Percentiles rank a stretch among this genome's conserved stretches.
These are phyloP conservation scores for Aquanectria penicillioides DNA, from an alignment of 2,329 filamentous ascomycete genomes.

Conservation along the genomic window DNA sequence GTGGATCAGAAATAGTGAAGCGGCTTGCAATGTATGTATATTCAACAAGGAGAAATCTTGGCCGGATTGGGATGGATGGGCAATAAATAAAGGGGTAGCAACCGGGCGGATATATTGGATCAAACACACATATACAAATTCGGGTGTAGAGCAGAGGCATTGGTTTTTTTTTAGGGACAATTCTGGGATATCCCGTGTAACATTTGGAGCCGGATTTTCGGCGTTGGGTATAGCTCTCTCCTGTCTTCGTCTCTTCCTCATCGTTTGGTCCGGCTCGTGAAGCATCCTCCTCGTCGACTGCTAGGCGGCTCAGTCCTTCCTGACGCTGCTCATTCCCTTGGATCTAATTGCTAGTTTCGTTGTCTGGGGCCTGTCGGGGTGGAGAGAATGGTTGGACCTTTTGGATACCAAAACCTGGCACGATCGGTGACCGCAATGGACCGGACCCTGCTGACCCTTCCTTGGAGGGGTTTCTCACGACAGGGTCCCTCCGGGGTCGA, in stretches of 20 bases:
- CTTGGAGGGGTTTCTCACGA: not conserved
- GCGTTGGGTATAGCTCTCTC: constrained; percentile 37
- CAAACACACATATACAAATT: constrained; percentile 26
- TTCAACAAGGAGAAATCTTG: constrained; percentile 5
- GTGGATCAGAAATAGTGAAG: constrained; percentile 41
- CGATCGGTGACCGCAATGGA: not conserved
- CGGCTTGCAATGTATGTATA: constrained; percentile 26
- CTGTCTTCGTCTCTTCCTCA: constrained; percentile 11
- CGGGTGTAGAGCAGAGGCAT: constrained; percentile 14
- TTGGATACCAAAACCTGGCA: not conserved
- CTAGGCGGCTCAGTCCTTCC: not conserved
- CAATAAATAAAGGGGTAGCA: constrained; percentile 15
- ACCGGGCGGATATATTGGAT: constrained; percentile 23
- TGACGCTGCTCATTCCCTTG: not conserved
- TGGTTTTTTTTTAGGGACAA: constrained; percentile 25
- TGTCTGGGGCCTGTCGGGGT: too few species aligned
- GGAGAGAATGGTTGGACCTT: too few species aligned
- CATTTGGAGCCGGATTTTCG: constrained; percentile 31
- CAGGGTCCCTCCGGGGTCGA: not conserved
- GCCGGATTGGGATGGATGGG: constrained; percentile 1
- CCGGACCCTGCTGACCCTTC: not conserved
- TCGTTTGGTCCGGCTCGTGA: constrained; percentile 5
- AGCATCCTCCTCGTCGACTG: not conserved
- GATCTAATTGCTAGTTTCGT: not conserved
- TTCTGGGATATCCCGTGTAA: constrained; percentile 29